These are phyloP conservation scores for Lachancea sp. DNA, from an alignment of 805 yeast species.

Conservation along the genomic window DNA sequence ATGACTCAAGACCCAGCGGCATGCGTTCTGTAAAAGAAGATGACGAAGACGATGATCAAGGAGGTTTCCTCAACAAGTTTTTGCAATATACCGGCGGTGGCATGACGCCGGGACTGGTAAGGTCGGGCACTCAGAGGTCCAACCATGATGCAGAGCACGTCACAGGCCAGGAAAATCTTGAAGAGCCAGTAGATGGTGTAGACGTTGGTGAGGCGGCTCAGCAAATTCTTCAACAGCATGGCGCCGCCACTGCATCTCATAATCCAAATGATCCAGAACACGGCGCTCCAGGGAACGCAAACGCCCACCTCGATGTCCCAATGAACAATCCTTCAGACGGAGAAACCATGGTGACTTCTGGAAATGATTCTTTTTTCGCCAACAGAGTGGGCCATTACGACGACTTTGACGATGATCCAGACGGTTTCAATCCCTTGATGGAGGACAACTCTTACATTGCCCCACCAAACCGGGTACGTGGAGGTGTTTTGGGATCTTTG, in stretches of 20 bases:
- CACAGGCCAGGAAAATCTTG: slow-evolving; percentile 21
- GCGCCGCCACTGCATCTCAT: slow-evolving; percentile 19
- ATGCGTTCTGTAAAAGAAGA: slow-evolving; percentile 10
- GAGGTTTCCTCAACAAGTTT: slow-evolving; percentile 26
- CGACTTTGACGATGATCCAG: slow-evolving; percentile 28
- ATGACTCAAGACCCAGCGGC: slow-evolving; percentile 9
- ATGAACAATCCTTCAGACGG: slow-evolving; percentile 11
- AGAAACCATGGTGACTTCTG: slow-evolving; percentile 16
- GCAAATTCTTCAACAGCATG: slow-evolving; percentile 46
- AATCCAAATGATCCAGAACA: slow-evolving; percentile 15
- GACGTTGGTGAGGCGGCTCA: slow-evolving; percentile 48
- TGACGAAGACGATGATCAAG: slow-evolving; percentile 17
- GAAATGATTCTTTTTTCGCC: slow-evolving; percentile 26
- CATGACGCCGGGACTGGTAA: slow-evolving; percentile 32
- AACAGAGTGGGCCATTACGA: slow-evolving; percentile 42
- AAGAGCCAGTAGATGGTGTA: slow-evolving; percentile 40
- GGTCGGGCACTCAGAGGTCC: slow-evolving; percentile 10
- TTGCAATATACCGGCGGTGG: slow-evolving; percentile 32
- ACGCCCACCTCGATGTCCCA: slow-evolving; percentile 1
- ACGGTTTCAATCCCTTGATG: slow-evolving; percentile 30
- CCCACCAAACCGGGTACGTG: slow-evolving; percentile 62
- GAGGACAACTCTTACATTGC: slow-evolving; percentile 38
- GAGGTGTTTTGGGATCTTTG: slow-evolving; percentile 80
- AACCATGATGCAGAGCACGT: slow-evolving; percentile 34
- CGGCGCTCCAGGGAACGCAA: slow-evolving; percentile 8